Conservation (phyloP, 2,329 filamentous ascomycete species). For the Sclerotinia spermophila region DNA sequence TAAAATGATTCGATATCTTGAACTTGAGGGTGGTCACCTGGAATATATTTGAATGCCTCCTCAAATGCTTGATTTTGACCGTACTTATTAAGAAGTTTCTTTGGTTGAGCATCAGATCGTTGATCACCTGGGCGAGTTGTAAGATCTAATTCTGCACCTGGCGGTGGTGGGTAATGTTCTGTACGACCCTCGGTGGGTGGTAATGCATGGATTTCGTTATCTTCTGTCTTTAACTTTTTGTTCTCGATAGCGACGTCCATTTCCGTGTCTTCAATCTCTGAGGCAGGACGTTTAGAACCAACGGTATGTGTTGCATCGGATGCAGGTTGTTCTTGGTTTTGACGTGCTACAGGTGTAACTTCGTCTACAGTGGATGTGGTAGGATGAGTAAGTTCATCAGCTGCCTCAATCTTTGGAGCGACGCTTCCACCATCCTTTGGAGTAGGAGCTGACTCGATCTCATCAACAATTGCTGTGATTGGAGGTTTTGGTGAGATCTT, state of each 20-base stretch:
- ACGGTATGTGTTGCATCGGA: slow-evolving; percentile 26
- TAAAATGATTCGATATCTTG: slow-evolving; percentile 79
- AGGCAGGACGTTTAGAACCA: slow-evolving; percentile 39
- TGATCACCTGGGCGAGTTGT: slow-evolving; percentile 31
- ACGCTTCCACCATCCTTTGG: slow-evolving; percentile 35
- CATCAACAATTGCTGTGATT: slow-evolving; percentile 41
- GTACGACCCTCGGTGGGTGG: slow-evolving; percentile 27
- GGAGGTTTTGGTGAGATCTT: slow-evolving; percentile 43
- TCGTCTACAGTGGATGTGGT: slow-evolving; percentile 30
- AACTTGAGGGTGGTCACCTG: slow-evolving; percentile 71
- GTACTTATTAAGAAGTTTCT: slow-evolving; percentile 9
- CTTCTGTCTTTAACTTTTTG: slow-evolving; percentile 46
- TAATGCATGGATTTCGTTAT: slow-evolving; percentile 26
- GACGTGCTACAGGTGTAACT: slow-evolving; percentile 31
- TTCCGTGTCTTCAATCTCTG: slow-evolving; percentile 34
- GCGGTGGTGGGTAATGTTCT: slow-evolving; percentile 38
- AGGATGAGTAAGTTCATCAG: slow-evolving; percentile 30
- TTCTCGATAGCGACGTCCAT: slow-evolving; percentile 27
- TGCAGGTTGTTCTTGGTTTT: slow-evolving; percentile 35
- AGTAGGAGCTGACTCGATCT: slow-evolving; percentile 38
- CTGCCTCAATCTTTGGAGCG: slow-evolving; percentile 35
- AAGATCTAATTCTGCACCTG: slow-evolving; percentile 34
- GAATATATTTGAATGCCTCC: slow-evolving; percentile 92
- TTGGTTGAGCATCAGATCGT: slow-evolving; percentile 23
- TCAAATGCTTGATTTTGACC: slow-evolving; percentile 55